A percentile compares a stretch with the other conserved stretches of the same genome.
Evolutionary conservation across 768 basidiomycete genomes (phyloP).

Genomic region (Naganishia antarctica): DNA sequence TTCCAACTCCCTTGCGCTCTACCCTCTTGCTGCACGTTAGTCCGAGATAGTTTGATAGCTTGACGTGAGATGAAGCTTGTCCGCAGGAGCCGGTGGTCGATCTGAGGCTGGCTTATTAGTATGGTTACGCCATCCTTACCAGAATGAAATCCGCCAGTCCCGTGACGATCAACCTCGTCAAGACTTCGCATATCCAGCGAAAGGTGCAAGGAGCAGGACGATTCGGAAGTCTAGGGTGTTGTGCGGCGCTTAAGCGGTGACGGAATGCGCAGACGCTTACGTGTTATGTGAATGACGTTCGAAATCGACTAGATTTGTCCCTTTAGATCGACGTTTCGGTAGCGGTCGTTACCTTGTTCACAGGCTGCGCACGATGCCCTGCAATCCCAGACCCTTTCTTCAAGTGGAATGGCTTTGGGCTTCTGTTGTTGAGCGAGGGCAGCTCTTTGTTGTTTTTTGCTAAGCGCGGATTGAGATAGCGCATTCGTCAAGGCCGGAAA

Average conservation of each 20-base stretch:
- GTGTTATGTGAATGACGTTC: neutral
- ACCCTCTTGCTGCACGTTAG: too few relatives aligned
- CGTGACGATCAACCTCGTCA: too few relatives aligned
- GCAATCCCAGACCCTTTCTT: constrained; percentile 47
- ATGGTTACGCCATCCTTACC: too few relatives aligned
- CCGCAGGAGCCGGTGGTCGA: too few relatives aligned
- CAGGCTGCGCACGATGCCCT: constrained; percentile 51
- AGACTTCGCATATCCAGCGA: too few relatives aligned
- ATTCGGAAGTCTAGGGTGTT: neutral
- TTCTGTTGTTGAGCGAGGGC: constrained; percentile 3
- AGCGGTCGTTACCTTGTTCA: constrained; percentile 65
- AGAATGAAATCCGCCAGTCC: too few relatives aligned
- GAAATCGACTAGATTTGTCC: constrained; percentile 65
- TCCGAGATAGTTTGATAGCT: too few relatives aligned
- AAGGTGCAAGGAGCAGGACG: neutral
- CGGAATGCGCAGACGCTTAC: neutral
- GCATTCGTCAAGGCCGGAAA: constrained; percentile 4
- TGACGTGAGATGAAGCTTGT: too few relatives aligned
- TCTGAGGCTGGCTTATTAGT: too few relatives aligned
- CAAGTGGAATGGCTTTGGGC: constrained; percentile 29
- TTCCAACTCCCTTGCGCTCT: too few relatives aligned
- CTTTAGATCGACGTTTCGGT: constrained; percentile 80
- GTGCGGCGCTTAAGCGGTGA: neutral
- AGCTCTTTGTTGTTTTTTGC: constrained; percentile 15
- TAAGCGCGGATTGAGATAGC: neutral